phyloP scores from a whole-genome alignment of 257 asterid genomes.

The Oldenlandia corymbosa region DNA sequence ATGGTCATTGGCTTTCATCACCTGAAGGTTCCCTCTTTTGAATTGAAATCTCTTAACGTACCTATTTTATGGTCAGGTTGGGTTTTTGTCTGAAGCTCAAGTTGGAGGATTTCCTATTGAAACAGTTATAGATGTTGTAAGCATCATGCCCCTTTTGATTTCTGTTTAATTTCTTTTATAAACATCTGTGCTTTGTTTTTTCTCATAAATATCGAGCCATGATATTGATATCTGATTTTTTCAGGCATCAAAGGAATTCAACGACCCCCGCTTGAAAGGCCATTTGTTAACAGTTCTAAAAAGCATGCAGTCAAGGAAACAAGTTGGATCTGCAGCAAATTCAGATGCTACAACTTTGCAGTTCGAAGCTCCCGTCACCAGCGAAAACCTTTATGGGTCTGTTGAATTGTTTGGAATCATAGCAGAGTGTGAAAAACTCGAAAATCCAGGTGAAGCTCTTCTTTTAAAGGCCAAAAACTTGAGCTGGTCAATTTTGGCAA shows the following conservation, averaged over 20 bases:
- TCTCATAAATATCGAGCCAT: slow-evolving; percentile 1
- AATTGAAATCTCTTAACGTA: slow-evolving; percentile 8
- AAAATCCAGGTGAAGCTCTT: slow-evolving; percentile 88
- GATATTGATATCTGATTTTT: slow-evolving; percentile 20
- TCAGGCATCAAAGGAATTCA: slow-evolving; percentile 85
- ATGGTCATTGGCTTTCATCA: neutral
- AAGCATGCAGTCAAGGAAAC: slow-evolving; percentile 72
- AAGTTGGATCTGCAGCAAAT: slow-evolving; percentile 39
- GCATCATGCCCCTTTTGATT: slow-evolving; percentile 25
- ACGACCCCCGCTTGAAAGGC: slow-evolving; percentile 69
- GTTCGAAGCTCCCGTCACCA: slow-evolving; percentile 34
- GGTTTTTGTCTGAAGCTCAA: slow-evolving; percentile 93
- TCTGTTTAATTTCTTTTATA: neutral
- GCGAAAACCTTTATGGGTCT: slow-evolving; percentile 54
- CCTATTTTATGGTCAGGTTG: slow-evolving; percentile 52
- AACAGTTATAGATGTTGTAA: slow-evolving; percentile 80
- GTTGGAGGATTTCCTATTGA: slow-evolving; percentile 81
- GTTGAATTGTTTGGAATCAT: slow-evolving; percentile 87
- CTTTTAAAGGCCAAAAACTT: slow-evolving; percentile 89
- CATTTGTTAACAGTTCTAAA: slow-evolving; percentile 85
- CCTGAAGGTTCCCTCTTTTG: neutral
- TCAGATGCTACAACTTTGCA: slow-evolving; percentile 42
- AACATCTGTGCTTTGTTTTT: slow-evolving; percentile 10
- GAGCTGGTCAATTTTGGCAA: slow-evolving; percentile 94
- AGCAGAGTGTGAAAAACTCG: slow-evolving; percentile 85